Evolutionary conservation across 2,329 filamentous ascomycete genomes (phyloP), one percentile per base, ranked within the genome.

Genomic region (Aspergillus caelatus): DNA sequence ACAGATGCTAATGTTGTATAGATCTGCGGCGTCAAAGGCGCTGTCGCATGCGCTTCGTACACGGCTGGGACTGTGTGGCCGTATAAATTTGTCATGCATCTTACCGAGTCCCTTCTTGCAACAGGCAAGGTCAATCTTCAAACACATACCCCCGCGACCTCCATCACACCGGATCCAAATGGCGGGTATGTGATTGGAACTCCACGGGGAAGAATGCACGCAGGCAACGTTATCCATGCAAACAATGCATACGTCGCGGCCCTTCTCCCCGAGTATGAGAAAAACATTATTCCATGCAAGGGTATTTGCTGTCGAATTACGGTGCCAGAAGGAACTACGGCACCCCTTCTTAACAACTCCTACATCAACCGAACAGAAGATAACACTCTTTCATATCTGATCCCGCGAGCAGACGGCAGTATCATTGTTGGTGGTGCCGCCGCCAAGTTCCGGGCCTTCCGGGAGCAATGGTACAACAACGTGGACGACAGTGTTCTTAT

Each of bases 201-300:
- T 0, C 75, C 83, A 0, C 86, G 92, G 21, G 93, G 93, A 16
- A 80, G 77, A 41, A 84, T 96, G 60, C 75, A 75, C 0, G 83
- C 92, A 0, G 77, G 80, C 4, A 85, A 87, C 34, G 86, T 96
- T 16, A 83, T 96, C 16, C 84, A 96, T n/a, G 90, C 92, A 4
- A 94, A 91, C 0, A 97, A 97, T 71, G 93, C 83, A 3, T 95
- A 96, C 75, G 93, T 92, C 0, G 91, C 91, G 2, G 85, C 89
- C 62, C 82, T 97, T 2, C 79, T 95, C 1, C 91, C 91, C 0
- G 74, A 80, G 39, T 89, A 95, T 68, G 81, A 85, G 1, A 86
- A 89, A 64, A 82, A 93, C 7, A 90, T 96, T 62, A 87, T 93
- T 1, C 93, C 94, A 0, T 88, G 90, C 16, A 84, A 90, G 19